These are phyloP conservation scores for Zasmidium cellare DNA, from an alignment of 2,329 filamentous ascomycete genomes.

Conservation along the genomic window DNA sequence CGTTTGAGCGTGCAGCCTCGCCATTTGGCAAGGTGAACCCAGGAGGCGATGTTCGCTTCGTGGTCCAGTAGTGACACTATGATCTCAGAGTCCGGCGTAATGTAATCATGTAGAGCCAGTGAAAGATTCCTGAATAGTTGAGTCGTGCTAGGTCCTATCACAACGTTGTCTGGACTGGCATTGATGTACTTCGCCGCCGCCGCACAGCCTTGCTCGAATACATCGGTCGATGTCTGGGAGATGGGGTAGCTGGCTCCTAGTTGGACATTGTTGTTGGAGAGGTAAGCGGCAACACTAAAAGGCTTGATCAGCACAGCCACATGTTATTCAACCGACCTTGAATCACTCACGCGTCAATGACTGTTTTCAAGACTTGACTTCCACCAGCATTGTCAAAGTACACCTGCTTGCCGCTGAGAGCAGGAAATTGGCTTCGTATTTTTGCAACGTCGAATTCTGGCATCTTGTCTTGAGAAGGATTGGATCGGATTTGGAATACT, in stretches of 20 bases:
- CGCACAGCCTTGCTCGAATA: constrained; percentile 61
- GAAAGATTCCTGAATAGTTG: constrained; percentile 73
- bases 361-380: constrained; percentile 62
- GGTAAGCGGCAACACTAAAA: constrained; percentile 63
- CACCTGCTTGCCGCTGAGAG: constrained; percentile 65
- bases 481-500: too few species aligned
- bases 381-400: constrained; percentile 80
- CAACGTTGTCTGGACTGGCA: constrained; percentile 65
- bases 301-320: constrained; percentile 13
- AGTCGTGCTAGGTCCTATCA: constrained; percentile 72
- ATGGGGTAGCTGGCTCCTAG: constrained; percentile 69
- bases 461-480: too few species aligned
- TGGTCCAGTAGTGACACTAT: constrained; percentile 73
- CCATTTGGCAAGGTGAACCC: constrained; percentile 66
- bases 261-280: constrained; percentile 70
- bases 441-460: constrained; percentile 54
- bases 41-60: constrained; percentile 74
- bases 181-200: constrained; percentile 72
- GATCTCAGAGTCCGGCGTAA: constrained; percentile 58
- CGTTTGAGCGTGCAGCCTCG: constrained; percentile 65
- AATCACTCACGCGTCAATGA: constrained; percentile 62
- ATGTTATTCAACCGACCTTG: constrained; percentile 60
- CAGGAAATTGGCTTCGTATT: constrained; percentile 65
- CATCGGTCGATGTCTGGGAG: constrained; percentile 59
- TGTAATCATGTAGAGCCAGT: constrained; percentile 56